Evolutionary conservation across 2,329 filamentous ascomycete genomes (phyloP).

Genomic region (Calonectria naviculata): DNA sequence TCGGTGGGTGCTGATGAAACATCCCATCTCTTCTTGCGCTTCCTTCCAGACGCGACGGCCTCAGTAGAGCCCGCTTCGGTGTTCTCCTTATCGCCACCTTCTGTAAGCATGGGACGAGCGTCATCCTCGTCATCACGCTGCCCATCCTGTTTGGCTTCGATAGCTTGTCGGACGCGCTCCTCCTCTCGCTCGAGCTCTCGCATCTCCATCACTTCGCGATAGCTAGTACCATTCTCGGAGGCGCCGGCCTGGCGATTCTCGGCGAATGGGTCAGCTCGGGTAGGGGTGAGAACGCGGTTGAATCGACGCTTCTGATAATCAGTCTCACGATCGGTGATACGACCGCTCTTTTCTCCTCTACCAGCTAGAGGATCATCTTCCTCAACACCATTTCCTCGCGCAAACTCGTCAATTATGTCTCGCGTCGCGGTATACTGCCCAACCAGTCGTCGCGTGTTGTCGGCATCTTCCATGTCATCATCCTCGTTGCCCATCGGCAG

Average conservation of each 20-base stretch:
- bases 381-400: slow-evolving; percentile 84
- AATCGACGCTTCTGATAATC: slow-evolving; percentile 98
- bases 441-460: slow-evolving; percentile 81
- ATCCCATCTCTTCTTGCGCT: slow-evolving; percentile 97
- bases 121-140: slow-evolving; percentile 70
- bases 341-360: slow-evolving; percentile 85
- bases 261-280: slow-evolving; percentile 86
- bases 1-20: slow-evolving; percentile 70
- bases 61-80: slow-evolving; percentile 76
- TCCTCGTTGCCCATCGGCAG: slow-evolving; percentile 84
- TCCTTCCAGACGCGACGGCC: slow-evolving; percentile 71
- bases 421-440: slow-evolving; percentile 96
- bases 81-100: slow-evolving; percentile 78
- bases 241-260: slow-evolving; percentile 77
- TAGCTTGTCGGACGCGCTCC: slow-evolving; percentile 82
- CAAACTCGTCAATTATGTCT: slow-evolving; percentile 94
- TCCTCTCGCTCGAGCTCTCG: slow-evolving; percentile 95
- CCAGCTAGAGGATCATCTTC: slow-evolving; percentile 91
- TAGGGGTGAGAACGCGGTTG: slow-evolving; percentile 87
- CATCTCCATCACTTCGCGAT: slow-evolving; percentile 90
- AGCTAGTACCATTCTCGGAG: slow-evolving; percentile 80
- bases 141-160: slow-evolving; percentile 77
- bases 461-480: slow-evolving; percentile 80
- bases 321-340: slow-evolving; percentile 92
- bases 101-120: slow-evolving; percentile 80